phyloP scores from a whole-genome alignment of 768 basidiomycete species.

The Mycena pura region DNA sequence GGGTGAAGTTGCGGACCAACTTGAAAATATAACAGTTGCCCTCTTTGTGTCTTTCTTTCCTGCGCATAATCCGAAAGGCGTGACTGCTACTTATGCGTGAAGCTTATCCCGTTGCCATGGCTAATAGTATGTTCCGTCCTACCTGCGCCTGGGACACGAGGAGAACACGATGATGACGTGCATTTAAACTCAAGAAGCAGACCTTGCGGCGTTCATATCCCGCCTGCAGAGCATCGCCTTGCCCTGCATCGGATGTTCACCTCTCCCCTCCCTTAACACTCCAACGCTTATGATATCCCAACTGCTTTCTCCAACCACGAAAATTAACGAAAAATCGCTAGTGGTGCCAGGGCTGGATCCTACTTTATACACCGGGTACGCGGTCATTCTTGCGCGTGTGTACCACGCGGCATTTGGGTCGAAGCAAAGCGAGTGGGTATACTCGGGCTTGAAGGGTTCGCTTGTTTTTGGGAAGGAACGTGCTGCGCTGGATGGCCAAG shows the following conservation, averaged over 20 bases:
- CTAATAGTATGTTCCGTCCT: not conserved
- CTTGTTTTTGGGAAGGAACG: slow-evolving; percentile 59
- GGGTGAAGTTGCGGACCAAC: too few species aligned
- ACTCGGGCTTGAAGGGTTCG: slow-evolving; percentile 64
- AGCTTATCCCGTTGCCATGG: not conserved
- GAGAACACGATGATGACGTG: slow-evolving; percentile 22
- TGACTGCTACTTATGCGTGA: not conserved
- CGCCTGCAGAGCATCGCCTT: slow-evolving; percentile 3
- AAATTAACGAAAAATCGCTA: not conserved
- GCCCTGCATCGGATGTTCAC: slow-evolving; percentile 21
- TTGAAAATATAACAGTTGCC: not conserved
- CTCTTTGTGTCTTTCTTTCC: not conserved
- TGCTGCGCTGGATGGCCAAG: slow-evolving; percentile 40
- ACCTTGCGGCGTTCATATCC: slow-evolving; percentile 28
- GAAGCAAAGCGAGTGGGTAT: slow-evolving; percentile 60
- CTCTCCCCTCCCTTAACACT: slow-evolving; percentile 15
- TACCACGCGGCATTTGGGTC: slow-evolving; percentile 59
- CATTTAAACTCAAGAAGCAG: slow-evolving; percentile 26
- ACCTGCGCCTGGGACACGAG: slow-evolving; percentile 15
- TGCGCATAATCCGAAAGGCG: not conserved
- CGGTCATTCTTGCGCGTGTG: slow-evolving; percentile 61
- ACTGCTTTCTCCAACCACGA: slow-evolving; percentile 16
- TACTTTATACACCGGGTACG: slow-evolving; percentile 53
- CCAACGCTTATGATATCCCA: slow-evolving; percentile 22
- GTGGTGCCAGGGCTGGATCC: slow-evolving; percentile 43